Evolutionary conservation across 768 basidiomycete genomes (phyloP).

Genomic region (Royoungia palumana): DNA sequence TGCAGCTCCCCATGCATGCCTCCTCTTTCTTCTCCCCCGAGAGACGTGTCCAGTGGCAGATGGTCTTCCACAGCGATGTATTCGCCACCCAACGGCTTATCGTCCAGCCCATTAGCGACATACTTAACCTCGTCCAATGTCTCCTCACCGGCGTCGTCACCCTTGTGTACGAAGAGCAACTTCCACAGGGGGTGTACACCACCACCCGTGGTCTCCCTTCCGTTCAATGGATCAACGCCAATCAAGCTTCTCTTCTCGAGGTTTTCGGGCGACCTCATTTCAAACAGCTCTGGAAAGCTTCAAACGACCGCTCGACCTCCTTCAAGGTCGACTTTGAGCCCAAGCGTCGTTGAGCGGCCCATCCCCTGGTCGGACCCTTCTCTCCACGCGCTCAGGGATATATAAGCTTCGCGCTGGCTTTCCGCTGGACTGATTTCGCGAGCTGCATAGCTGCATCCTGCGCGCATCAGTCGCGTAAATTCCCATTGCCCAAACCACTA

Average conservation of each 20-base stretch:
- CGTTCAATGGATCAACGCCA: constrained; percentile 69
- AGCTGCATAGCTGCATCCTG: constrained; percentile 8
- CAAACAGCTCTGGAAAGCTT: constrained; percentile 68
- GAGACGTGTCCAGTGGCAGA: constrained; percentile 82
- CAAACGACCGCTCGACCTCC: constrained; percentile 64
- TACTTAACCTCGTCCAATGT: constrained; percentile 66
- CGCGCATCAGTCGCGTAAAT: constrained; percentile 11
- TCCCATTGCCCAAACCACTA: constrained; percentile 15
- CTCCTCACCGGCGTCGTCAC: constrained; percentile 71
- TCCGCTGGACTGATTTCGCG: constrained; percentile 6
- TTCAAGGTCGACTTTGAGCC: constrained; percentile 70
- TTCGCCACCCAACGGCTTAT: constrained; percentile 70
- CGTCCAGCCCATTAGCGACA: constrained; percentile 65
- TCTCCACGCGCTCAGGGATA: constrained; percentile 7
- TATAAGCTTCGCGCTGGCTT: constrained; percentile 16
- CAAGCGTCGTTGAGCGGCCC: constrained; percentile 32
- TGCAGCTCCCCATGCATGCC: constrained; percentile 75
- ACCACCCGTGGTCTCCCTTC: constrained; percentile 78
- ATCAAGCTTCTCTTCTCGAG: constrained; percentile 64
- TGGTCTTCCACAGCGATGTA: constrained; percentile 81
- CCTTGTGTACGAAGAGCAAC: constrained; percentile 69
- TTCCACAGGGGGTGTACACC: constrained; percentile 65
- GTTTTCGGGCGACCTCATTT: constrained; percentile 74
- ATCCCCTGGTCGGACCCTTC: constrained; percentile 5
- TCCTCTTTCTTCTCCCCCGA: constrained; percentile 85